A percentile compares a stretch with the other conserved stretches of the same genome.
These are phyloP conservation scores for Pinus tabuliformis DNA, from an alignment of 75 land plant species.

Conservation along the genomic window DNA sequence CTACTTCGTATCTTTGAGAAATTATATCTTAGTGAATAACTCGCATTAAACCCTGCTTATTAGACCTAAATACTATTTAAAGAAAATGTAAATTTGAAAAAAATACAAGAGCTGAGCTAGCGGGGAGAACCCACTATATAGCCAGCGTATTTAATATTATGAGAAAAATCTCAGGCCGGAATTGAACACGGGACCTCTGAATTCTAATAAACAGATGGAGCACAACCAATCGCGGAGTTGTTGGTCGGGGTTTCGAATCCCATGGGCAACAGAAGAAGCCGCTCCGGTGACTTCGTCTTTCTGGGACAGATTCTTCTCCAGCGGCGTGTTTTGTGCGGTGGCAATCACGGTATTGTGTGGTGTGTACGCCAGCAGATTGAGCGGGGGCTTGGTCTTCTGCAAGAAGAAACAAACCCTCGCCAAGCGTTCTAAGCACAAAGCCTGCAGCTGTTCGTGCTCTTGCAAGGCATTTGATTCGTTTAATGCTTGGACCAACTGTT, in stretches of 20 bases:
- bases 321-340: constrained; percentile 10
- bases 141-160: too few species aligned
- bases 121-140: too few species aligned
- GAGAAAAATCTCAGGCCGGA: neutral
- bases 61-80: too few species aligned
- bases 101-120: too few species aligned
- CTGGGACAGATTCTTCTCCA: neutral
- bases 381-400: neutral
- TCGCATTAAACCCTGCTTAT: too few species aligned
- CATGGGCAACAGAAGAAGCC: neutral
- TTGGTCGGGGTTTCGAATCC: too few species aligned
- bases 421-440: neutral
- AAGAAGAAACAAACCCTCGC: neutral
- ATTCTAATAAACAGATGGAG: too few species aligned
- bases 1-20: too few species aligned
- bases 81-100: too few species aligned
- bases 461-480: constrained; percentile 5
- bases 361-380: constrained; percentile 2
- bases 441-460: constrained; percentile 8
- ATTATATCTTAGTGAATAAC: too few species aligned
- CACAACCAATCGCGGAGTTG: too few species aligned
- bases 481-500: neutral
- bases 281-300: neutral
- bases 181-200: neutral
- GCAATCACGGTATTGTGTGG: constrained; percentile 13